Evolutionary conservation across 1,139 yeast species (phyloP), one percentile per base, ranked within the genome.

Genomic region (Yamadazyma friedrichii): DNA sequence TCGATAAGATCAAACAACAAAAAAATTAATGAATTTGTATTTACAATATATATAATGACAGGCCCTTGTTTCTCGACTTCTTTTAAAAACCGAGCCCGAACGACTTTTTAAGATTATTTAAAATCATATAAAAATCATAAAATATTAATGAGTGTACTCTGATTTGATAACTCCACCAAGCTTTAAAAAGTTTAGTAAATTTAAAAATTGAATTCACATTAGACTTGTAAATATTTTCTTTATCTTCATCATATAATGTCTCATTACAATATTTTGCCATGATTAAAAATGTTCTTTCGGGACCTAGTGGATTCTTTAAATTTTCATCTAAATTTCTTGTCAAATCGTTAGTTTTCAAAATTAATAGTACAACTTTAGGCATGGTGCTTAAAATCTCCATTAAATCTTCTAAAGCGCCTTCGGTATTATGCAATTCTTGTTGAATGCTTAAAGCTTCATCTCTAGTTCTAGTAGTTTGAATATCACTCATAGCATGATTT

Each of bases 341-440:
- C 44, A 94, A 70, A 66, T 94, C 99, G 58, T 94, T 93, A 0
- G 99, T 94, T 59, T 94, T 94, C 54, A 94, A 69, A 42, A 94
- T 87, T 48, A 93, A 72, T 35, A 94, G 64, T 22, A 93, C 95
- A 26, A 91, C 80, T 39, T 93, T 70, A 2, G 99, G 99, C 69
- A 94, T 80, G 16, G 77, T 70, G 22, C 93, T 80, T 38, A 94
- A 69, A 42, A 94, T 76, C 15, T 76, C 71, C 95, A 94, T 91
- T 52, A 94, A 68, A 51, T 84, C 85, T 37, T 84, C 79, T 29
- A 94, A 60, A 9, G 89, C 65, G 0, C 84, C 85, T 6, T 80
- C 80, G 10, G 76, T 74, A 6, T 78, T 61, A 15, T 65, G 66
- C 37, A 91, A 59, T 13, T 84, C 80, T 3, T 59, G 57, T 40